Evolutionary conservation across 768 basidiomycete species (phyloP), one percentile per base, ranked within the genome.

Genomic region (Boletus pseudo-olivaceus): DNA sequence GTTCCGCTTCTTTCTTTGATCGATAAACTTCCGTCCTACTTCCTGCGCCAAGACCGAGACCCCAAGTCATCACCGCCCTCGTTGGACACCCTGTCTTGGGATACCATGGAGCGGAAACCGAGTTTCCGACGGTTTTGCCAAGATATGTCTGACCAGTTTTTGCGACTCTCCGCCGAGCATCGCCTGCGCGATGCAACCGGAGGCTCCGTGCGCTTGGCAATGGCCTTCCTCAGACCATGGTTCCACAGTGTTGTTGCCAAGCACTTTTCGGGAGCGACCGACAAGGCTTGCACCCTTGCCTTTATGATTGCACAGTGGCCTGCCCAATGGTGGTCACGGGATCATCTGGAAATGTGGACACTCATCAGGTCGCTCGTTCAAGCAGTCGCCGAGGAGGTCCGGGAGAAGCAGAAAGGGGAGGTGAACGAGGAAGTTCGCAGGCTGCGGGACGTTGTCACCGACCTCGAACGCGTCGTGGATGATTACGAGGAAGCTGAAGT

Each of bases 81-180:
- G 7, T 69, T 81, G 61, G 67, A 73, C n/a, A 50, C 59, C 26
- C 58, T 79, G 26, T 66, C 74, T 19, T 78, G 87, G 87, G 79
- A 85, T 55, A 83, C 81, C 57, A 73, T 77, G 10, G 76, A 76
- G 39, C 79, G 78, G 65, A 87, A 84, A 63, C 72, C 78, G 17
- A 82, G 75, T 66, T 90, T 81, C 70, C 82, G 81, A 39, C 78
- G 81, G 53, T 90, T 90, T 68, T 90, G 87, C 70, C 81, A 81
- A 61, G 80, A 82, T 19, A 82, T 85, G 77, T 80, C 85, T 4
- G 79, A 78, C 44, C 76, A 77, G 30, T 90, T 88, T 72, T 68
- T 83, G 45, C 77, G 72, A 41, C 74, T 82, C 52, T 72, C 82
- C 1, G 60, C 75, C 30, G 84, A 87, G 51, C 73, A 74, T 42